A percentile compares a stretch with the other conserved stretches of the same genome.
Conservation (phyloP, 257 asterid genomes). For the Anisodus tanguticus region DNA sequence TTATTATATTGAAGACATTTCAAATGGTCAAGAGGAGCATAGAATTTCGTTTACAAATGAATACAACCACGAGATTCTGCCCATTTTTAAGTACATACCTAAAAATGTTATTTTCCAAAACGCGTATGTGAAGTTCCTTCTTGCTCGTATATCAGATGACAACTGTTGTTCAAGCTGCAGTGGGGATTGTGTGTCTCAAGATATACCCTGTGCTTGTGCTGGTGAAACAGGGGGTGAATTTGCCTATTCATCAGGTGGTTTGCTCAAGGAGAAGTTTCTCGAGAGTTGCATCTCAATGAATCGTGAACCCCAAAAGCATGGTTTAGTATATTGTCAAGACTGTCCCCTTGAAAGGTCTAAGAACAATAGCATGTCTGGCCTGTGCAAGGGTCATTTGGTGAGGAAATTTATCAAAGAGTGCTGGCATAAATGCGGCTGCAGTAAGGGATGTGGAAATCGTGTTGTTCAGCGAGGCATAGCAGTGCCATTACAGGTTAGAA, state of each 20-base stretch:
- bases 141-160: slow-evolving; percentile 75
- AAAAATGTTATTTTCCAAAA: slow-evolving; percentile 54
- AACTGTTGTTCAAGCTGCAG: slow-evolving; percentile 65
- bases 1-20: slow-evolving; percentile 42
- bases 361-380: slow-evolving; percentile 38
- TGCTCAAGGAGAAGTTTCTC: slow-evolving; percentile 56
- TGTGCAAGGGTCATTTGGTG: slow-evolving; percentile 65
- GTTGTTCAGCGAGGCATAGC: slow-evolving; percentile 81
- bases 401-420: slow-evolving; percentile 83
- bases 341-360: slow-evolving; percentile 87
- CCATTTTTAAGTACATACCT: slow-evolving; percentile 50
- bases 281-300: slow-evolving; percentile 52
- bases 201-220: slow-evolving; percentile 80
- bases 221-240: slow-evolving; percentile 78
- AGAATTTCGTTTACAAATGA: slow-evolving; percentile 63
- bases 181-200: slow-evolving; percentile 65
- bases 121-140: slow-evolving; percentile 58
- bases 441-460: slow-evolving; percentile 73
- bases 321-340: slow-evolving; percentile 52
- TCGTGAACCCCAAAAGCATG: slow-evolving; percentile 44
- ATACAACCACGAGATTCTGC: slow-evolving; percentile 50
- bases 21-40: slow-evolving; percentile 46
- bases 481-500: slow-evolving; percentile 69
- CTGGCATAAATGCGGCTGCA: slow-evolving; percentile 88
- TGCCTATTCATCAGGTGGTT: slow-evolving; percentile 70